phyloP scores from a whole-genome alignment of 1,139 yeast genomes.

The Zygoascus sp. region DNA sequence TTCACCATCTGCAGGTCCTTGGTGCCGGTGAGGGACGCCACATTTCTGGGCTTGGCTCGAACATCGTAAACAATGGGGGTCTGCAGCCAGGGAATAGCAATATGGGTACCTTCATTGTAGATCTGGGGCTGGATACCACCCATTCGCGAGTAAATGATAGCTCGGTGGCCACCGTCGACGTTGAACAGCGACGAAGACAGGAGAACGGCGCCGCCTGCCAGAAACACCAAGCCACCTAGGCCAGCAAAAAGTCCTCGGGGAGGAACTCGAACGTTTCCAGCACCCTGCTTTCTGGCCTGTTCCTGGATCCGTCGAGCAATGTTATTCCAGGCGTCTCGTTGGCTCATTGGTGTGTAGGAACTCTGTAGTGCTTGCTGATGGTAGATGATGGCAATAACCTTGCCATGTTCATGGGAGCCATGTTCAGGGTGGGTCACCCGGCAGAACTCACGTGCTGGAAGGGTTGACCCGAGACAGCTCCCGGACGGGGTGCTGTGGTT shows the following conservation, averaged over 20 bases:
- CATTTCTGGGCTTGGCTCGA: conserved; percentile 95
- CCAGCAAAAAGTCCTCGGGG: conserved; percentile 50
- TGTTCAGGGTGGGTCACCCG: not conserved
- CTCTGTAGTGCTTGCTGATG: not conserved
- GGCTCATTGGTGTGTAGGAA: conserved; percentile 18
- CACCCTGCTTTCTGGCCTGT: conserved; percentile 50
- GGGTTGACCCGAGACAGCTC: not conserved
- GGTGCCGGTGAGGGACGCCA: conserved; percentile 96
- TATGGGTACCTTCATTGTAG: conserved; percentile 92
- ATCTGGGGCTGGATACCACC: conserved; percentile 84
- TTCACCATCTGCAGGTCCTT: conserved; percentile 98
- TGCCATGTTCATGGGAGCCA: not conserved
- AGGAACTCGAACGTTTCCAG: conserved; percentile 41
- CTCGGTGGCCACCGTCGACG: conserved; percentile 99
- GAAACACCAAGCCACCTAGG: conserved; percentile 64
- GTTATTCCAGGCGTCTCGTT: conserved; percentile 48
- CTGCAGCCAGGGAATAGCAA: conserved; percentile 92
- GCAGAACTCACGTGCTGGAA: not conserved
- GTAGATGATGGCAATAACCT: not conserved
- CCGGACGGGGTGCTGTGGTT: not conserved
- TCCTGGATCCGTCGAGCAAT: conserved; percentile 61
- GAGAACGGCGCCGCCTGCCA: conserved; percentile 68
- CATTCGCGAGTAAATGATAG: conserved; percentile 84
- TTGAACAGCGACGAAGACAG: conserved; percentile 79
- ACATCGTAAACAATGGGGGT: conserved; percentile 91